Evolutionary conservation across 2,329 filamentous ascomycete genomes (phyloP), one percentile per base, ranked within the genome.

Genomic region (Verticillium alfalfae): DNA sequence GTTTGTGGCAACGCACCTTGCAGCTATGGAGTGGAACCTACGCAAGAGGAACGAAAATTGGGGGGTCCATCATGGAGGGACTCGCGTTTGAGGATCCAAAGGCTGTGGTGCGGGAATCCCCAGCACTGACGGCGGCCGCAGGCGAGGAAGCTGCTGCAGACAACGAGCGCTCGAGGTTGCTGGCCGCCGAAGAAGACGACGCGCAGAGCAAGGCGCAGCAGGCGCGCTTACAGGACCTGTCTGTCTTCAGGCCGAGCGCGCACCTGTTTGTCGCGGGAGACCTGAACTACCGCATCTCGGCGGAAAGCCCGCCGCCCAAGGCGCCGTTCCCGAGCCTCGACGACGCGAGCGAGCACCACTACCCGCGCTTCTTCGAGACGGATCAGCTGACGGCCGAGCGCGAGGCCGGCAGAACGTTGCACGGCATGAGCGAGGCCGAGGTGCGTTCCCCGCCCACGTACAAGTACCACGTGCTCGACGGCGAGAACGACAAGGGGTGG

Each of bases 361-460:
- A 85, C 70, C 80, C 82, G 1, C 78, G 81, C 22, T 88, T 96
- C 62, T 81, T 97, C 45, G 75, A 82, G 36, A 79, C 86, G 2
- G 95, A 99, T 73, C 95, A 99, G 76, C 83, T 98, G 26, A 88
- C 79, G 2, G 81, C 84, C 57, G 93, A 98, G 75, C 86, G 85
- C 59, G 75, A 75, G 5, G 87, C 87, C 1, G 86, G 88, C 0
- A 83, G 87, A 16, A 92, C 91, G 2, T 78, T 96, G 31, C 93
- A 98, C 65, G 88, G 91, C 5, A 79, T 99, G 38, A 77, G 79
- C 10, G 95, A 99, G 76, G 84, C 88, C 1, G 78, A 83, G 1
- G 86, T 98, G 62, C 75, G 74, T 4, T 99, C 98, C 70, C 90
- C 93, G 1, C 95, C 95, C 0, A 97, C 95, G 0, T 99, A 99